Conservation (phyloP, 2,329 filamentous ascomycete species). For the Podosphaera aphanis region DNA sequence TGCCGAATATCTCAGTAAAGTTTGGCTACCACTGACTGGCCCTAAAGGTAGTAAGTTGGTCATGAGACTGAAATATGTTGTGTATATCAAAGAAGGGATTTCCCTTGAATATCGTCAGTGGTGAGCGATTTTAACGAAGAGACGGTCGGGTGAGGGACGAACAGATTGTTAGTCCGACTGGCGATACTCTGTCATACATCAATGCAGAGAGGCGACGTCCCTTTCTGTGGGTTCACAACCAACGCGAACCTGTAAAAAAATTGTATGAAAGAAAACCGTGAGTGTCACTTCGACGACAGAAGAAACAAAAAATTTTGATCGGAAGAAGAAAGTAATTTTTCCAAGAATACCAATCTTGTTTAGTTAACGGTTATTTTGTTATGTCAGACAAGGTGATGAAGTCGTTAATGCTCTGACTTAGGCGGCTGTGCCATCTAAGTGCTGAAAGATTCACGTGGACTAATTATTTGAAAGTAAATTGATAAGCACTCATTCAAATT, state of each 20-base stretch:
- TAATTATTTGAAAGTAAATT: no score
- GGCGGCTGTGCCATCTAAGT: not conserved
- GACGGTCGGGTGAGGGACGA: not conserved
- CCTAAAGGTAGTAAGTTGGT: not conserved
- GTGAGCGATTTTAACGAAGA: not conserved
- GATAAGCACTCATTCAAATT: no score
- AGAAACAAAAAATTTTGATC: not conserved
- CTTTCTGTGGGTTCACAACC: not conserved
- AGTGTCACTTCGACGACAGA: not conserved
- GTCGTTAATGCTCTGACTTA: not conserved
- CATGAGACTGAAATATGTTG: not conserved
- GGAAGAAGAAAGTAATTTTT: not conserved
- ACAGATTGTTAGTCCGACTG: not conserved
- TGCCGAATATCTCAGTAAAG: not conserved
- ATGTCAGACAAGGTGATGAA: not conserved
- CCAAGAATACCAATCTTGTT: not conserved
- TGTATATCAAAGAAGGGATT: not conserved
- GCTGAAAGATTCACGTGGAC: not conserved
- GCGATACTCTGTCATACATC: no score
- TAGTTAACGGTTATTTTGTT: not conserved
- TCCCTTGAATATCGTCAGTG: not conserved
- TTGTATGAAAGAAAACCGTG: not conserved
- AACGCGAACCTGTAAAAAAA: not conserved
- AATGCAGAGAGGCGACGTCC: not conserved
- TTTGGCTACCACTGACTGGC: not conserved